Percentiles rank a stretch among this genome's conserved stretches.
Evolutionary conservation across 345 rosid genomes (phyloP).

Genomic region (Eutrema japonicum): DNA sequence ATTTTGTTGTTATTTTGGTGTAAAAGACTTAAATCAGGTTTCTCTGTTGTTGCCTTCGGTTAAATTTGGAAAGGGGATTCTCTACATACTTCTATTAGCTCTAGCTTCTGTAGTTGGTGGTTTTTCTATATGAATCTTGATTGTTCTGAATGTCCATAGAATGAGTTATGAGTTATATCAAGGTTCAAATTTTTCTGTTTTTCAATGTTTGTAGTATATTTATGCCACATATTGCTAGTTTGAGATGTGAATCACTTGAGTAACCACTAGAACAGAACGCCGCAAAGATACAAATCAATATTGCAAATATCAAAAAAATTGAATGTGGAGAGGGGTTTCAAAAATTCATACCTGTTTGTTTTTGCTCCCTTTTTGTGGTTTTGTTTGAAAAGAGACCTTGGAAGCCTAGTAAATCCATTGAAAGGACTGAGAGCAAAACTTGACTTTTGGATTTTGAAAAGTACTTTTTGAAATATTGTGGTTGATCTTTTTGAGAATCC

Average conservation of each 20-base stretch:
- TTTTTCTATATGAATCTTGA: neutral
- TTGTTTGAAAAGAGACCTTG: neutral
- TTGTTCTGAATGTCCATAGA: neutral
- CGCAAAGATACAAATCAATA: too few relatives aligned
- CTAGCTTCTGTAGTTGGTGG: neutral
- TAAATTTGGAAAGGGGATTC: neutral
- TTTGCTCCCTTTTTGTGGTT: neutral
- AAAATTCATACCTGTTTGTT: neutral
- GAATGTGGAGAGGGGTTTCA: neutral
- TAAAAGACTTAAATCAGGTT: neutral
- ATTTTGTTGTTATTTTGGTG: neutral
- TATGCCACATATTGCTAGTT: neutral
- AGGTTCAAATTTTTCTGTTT: neutral
- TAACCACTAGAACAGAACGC: too few relatives aligned
- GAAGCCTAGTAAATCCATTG: neutral
- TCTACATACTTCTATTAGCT: neutral
- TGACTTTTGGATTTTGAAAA: slow-evolving; percentile 11
- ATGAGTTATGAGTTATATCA: neutral
- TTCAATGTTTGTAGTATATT: slow-evolving; percentile 1
- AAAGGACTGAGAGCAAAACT: neutral
- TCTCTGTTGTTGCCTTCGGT: neutral
- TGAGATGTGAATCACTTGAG: neutral
- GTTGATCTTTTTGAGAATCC: neutral
- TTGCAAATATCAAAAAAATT: too few relatives aligned
- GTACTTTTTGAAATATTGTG: neutral